These are phyloP conservation scores for Backusella morwellensis DNA, from an alignment of 192 early-diverging fungal species.

Conservation along the genomic window DNA sequence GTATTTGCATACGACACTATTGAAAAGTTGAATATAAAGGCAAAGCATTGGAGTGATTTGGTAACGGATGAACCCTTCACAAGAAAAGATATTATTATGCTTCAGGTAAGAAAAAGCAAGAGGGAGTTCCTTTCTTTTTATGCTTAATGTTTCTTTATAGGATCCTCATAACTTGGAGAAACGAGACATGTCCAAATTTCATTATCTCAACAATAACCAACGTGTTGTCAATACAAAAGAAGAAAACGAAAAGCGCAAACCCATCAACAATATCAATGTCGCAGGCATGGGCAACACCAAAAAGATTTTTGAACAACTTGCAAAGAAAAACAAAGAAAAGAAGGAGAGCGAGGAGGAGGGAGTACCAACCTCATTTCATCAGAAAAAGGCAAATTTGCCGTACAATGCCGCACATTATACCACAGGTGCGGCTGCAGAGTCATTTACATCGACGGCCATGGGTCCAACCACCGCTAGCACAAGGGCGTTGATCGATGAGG, in stretches of 20 bases:
- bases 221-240: conserved; percentile 52
- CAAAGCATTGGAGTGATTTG: conserved; percentile 84
- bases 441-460: conserved; percentile 87
- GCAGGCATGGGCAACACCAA: conserved; percentile 58
- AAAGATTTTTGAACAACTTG: conserved; percentile 55
- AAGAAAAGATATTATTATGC: conserved; percentile 83
- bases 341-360: conserved; percentile 1
- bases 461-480: conserved; percentile 70
- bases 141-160: conserved; percentile 28
- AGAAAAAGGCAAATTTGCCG: conserved; percentile 47
- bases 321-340: conserved; percentile 34
- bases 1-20: conserved; percentile 87
- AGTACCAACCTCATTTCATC: conserved; percentile 9
- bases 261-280: conserved; percentile 62
- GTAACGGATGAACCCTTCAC: conserved; percentile 86
- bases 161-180: conserved; percentile 77
- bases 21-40: conserved; percentile 82
- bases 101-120: conserved; percentile 54
- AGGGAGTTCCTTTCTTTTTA: neutral
- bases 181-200: conserved; percentile 69
- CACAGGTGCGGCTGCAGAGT: conserved; percentile 69
- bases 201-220: conserved; percentile 71
- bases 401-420: conserved; percentile 87
- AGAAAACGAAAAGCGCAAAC: conserved; percentile 45
- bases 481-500: conserved; percentile 66